Base-by-base conservation (phyloP, 2,329 filamentous ascomycete genomes). In the Claviceps arundinis region DNA sequence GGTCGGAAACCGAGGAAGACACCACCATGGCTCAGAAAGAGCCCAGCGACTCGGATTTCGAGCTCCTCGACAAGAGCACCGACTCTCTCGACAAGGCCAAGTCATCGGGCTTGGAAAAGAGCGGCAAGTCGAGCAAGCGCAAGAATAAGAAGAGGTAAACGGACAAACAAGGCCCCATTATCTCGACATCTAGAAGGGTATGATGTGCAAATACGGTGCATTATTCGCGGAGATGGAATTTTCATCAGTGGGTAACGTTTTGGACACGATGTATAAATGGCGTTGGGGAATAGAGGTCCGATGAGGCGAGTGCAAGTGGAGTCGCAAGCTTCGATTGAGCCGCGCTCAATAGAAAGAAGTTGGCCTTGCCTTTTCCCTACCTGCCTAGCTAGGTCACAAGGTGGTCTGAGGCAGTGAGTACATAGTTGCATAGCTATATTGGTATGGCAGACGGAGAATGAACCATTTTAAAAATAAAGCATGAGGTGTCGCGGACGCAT, bases 1-100 rank as follows among this genome's bases (percentile, higher is more conserved):
- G 68, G 2, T 67, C 68, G 2, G 67, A 66, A 8, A 68, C 66
- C 16, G 70, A 71, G 38, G 70, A 72, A 24, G 73, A 74, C 46
- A 75, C 72, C 14, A 77, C 78, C 55, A 69, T 65, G 4, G 66
- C 73, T 43, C 72, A 78, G 65, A 67, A 68, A 53, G 77, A 77
- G 34, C 72, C 77, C 22, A 78, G 74, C 22, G 79, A 77, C 60
- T 81, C 78, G 1, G 77, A 82, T 62, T 84, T 80, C 65, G 80
- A 84, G 68, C 65, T 82, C 43, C 68, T 84, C 9, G 78, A 81
- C 62, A 81, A 81, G 68, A 79, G 76, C 59, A 71, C 75, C 19
- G 76, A 80, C 56, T 76, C 75, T 50, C 69, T 80, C 22, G 66
- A 65, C 56, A 73, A 73, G 64, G 70, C 69, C 54, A 79, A 78